Evolutionary conservation across 1,284 basidiomycete species (phyloP), one percentile per base, ranked within the genome.

Genomic region (Ustilago hordei): DNA sequence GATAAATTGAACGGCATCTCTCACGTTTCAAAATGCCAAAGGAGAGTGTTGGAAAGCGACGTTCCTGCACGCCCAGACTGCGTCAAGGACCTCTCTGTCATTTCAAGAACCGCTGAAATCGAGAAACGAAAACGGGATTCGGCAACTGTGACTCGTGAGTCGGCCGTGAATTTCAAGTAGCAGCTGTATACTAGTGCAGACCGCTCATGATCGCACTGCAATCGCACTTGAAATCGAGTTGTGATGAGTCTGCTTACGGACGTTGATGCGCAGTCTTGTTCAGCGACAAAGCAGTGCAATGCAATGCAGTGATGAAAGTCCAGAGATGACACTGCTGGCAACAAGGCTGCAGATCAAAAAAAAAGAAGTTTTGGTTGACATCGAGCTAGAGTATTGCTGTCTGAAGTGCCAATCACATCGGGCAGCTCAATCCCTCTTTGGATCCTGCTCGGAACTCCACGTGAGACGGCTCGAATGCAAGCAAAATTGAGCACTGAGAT

Each of bases 171-270:
- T 15, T 32, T 8, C 35, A 34, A 17, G 11, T 9, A 41, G 12
- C 34, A 34, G 34, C 15, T 55, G 54, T 36, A 55, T 9, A 36
- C 54, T 39, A 7, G 35, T 17, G 23, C 52, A 54, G 12, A n/a
- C 52, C 8, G 34, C 54, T 55, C 54, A 55, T 55, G 35, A 55
- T 55, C 36, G 54, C 54, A 55, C 35, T 41, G 35, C 54, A 38
- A 55, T 36, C 54, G 54, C 34, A 54, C 32, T 36, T 52, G 23
- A 7, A 17, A 3, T 52, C 48, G 19, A 32, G 23, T 52, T 17
- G 38, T 39, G 15, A 39, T 39, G 38, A 11, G 38, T 17, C 11
- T 39, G 38, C 38, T 9, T 39, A 17, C 38, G 4, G 23, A 28
- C 1, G 31, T 0, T 6, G 23, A 9, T 54, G 38, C 38, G 28